Evolutionary conservation across 495 filamentous ascomycete genomes (phyloP).

Genomic region (Amniculicola lignicola): DNA sequence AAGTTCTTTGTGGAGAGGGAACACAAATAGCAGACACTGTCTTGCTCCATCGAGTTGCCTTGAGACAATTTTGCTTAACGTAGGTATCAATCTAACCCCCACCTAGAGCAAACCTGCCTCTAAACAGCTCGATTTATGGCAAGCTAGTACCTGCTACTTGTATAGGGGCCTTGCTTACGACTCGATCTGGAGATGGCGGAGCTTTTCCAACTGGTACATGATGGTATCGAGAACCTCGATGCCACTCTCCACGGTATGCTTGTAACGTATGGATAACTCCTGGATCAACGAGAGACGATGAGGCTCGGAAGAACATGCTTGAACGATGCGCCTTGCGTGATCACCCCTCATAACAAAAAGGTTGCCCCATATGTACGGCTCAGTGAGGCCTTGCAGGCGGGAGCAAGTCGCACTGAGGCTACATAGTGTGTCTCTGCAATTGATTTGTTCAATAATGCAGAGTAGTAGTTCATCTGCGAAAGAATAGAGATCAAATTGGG

Average conservation of each 20-base stretch:
- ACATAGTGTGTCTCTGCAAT: slow-evolving; percentile 10
- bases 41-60: no score
- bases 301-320: not conserved
- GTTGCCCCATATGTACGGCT: slow-evolving; percentile 25
- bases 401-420: slow-evolving; percentile 20
- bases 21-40: no score
- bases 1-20: no score
- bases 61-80: no score
- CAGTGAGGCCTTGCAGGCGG: slow-evolving; percentile 16
- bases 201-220: slow-evolving; percentile 13
- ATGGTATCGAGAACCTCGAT: slow-evolving; percentile 17
- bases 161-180: no score
- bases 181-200: slow-evolving; percentile 25
- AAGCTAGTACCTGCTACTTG: no score
- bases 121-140: no score
- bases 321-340: slow-evolving; percentile 1
- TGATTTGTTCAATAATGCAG: slow-evolving; percentile 25
- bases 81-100: no score
- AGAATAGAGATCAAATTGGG: no score
- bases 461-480: slow-evolving; percentile 30
- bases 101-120: no score
- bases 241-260: not conserved
- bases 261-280: slow-evolving; percentile 18
- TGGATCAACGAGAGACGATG: slow-evolving; percentile 12
- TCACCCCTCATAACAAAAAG: slow-evolving; percentile 14